Evolutionary conservation across 2,329 filamentous ascomycete genomes (phyloP).

Genomic region (Ophiostoma sp.): DNA sequence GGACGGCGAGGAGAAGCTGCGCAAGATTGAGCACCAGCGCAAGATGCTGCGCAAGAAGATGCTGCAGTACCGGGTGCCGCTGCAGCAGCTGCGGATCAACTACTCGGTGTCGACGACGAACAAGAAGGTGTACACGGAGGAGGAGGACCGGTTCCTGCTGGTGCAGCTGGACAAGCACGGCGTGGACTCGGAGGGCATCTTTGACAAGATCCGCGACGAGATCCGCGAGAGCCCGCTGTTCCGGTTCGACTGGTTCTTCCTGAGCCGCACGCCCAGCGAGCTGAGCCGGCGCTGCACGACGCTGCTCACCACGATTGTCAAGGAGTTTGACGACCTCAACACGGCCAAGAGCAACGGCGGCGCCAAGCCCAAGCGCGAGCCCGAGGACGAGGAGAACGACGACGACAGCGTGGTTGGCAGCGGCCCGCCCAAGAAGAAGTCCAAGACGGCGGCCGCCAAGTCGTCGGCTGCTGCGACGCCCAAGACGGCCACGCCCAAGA

Average conservation of each 20-base stretch:
- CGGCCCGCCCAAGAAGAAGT: constrained; percentile 89
- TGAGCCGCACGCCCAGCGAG: constrained; percentile 88
- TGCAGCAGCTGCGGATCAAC: constrained; percentile 97
- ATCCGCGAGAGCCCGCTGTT: constrained; percentile 92
- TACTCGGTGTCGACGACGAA: constrained; percentile 98
- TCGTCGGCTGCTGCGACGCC: neutral
- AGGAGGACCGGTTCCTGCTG: constrained; percentile 91
- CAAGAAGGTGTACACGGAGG: constrained; percentile 99
- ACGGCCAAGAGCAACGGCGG: constrained; percentile 51
- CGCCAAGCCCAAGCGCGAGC: constrained; percentile 67
- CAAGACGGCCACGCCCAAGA: constrained; percentile 48
- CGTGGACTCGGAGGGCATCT: constrained; percentile 82
- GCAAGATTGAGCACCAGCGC: constrained; percentile 84
- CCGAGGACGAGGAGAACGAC: constrained; percentile 76
- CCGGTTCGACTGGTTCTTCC: constrained; percentile 99
- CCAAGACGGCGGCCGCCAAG: constrained; percentile 48
- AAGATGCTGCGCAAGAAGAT: constrained; percentile 95
- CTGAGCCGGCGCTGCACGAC: constrained; percentile 90
- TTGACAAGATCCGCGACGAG: constrained; percentile 93
- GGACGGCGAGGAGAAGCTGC: constrained; percentile 82
- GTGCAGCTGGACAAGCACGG: constrained; percentile 91
- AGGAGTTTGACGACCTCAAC: constrained; percentile 77
- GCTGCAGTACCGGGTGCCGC: constrained; percentile 89
- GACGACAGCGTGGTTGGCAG: constrained; percentile 75
- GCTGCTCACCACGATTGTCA: constrained; percentile 85